phyloP scores from a whole-genome alignment of 2,329 filamentous ascomycete species.

The Daldinia sp. region DNA sequence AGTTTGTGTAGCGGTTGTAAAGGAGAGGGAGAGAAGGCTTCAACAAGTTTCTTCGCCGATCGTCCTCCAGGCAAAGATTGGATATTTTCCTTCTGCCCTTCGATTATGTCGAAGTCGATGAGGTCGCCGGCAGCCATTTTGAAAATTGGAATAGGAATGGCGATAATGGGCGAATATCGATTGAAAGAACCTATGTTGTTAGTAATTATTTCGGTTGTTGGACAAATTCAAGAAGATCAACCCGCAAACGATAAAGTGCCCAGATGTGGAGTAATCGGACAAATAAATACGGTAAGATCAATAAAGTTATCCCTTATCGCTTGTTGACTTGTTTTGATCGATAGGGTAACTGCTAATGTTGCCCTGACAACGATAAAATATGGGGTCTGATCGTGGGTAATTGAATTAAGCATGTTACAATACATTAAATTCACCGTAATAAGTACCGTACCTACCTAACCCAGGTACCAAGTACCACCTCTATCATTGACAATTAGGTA shows the following conservation, averaged over 20 bases:
- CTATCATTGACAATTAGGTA: too few relatives aligned
- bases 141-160: constrained; percentile 30
- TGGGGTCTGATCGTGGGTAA: constrained; percentile 5
- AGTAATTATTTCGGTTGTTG: constrained; percentile 31
- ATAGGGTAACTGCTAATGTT: constrained; percentile 26
- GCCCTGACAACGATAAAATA: constrained; percentile 39
- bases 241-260: constrained; percentile 4
- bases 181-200: constrained; percentile 33
- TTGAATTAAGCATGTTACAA: constrained; percentile 13
- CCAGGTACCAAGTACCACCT: too few relatives aligned
- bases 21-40: constrained; percentile 76
- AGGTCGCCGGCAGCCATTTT: constrained; percentile 62
- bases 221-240: constrained; percentile 22
- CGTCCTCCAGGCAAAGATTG: constrained; percentile 87
- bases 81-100: constrained; percentile 97
- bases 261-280: constrained; percentile 16
- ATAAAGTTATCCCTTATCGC: constrained; percentile 3
- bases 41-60: constrained; percentile 87
- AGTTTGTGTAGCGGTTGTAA: constrained; percentile 65
- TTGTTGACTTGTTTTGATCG: constrained; percentile 45
- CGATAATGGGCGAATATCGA: constrained; percentile 27
- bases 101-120: constrained; percentile 89
- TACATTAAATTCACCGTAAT: not conserved
- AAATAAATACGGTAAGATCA: constrained; percentile 6
- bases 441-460: too few relatives aligned